Base-by-base conservation (phyloP, 2,329 filamentous ascomycete genomes). In the Dichotomopilus funicola region DNA sequence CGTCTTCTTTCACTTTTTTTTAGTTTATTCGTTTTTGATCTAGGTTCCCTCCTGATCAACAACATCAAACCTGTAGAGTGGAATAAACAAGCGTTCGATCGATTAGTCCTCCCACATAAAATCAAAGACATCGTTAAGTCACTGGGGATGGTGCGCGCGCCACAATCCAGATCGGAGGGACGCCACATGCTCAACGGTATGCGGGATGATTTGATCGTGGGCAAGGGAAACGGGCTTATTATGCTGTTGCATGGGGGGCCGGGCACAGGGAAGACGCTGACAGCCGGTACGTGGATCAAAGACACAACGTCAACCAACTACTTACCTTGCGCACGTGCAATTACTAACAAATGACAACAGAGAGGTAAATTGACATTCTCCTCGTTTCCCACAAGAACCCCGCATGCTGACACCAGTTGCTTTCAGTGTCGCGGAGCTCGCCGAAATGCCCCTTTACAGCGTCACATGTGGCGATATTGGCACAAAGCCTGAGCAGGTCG, bases 401-500 rank as follows among this genome's bases (percentile, higher is more conserved):
- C 9, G 4, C 37, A 12, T 12, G 2, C 37, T 40, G 37, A 9
- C 37, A 2, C 37, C 37, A 40, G 12, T 4, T 40, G 37, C 4
- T 9, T 12, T 4, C 2, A 51, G 49, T 11, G 40, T 43, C 9
- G 49, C 49, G 2, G 49, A 51, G 9, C 31, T 51, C 10, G 49
- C 49, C 31, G 49, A 44, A 10, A 51, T 36, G 40, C 49, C 49
- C 7, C 40, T 51, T 4, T 51, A 44, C 49, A 36, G n/a, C 2
- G 49, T 51, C 6, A 51, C 49, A 7, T 51, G 49, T 5, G 49
- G 49, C 31, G 49, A 51, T 31, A 12, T 51, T n/a, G 49, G 49
- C 3, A 51, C 49, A 10, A 43, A 37, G n/a, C 49, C 49, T n/a
- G 49, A 51, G 7, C n/a, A 12, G 2, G 49, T 51, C 33, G 40